Evolutionary conservation across 257 asterid genomes (phyloP).

Genomic region (Leonotis leonurus): DNA sequence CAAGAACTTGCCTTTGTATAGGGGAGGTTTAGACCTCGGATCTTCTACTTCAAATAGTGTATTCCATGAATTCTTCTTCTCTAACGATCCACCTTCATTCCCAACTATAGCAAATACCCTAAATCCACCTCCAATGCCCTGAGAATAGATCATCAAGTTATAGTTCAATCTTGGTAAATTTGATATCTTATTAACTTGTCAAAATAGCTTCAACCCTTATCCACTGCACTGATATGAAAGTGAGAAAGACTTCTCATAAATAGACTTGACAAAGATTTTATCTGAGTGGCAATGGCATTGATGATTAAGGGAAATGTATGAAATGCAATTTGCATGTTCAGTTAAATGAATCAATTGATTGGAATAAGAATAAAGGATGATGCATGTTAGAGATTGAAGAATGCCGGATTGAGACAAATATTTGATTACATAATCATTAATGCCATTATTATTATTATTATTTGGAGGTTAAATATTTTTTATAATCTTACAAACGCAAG

Average conservation of each 20-base stretch:
- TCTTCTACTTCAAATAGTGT: slow-evolving; percentile 78
- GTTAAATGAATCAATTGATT: neutral
- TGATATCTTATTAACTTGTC: neutral
- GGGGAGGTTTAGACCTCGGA: slow-evolving; percentile 79
- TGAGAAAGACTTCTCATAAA: too few relatives aligned
- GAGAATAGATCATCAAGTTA: neutral
- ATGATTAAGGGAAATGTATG: neutral
- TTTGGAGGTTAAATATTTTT: too few relatives aligned
- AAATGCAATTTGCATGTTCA: neutral
- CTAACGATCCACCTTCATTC: slow-evolving; percentile 47
- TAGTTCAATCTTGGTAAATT: neutral
- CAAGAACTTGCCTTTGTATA: slow-evolving; percentile 62
- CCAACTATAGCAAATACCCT: slow-evolving; percentile 68
- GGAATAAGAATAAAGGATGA: neutral
- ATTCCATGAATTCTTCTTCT: slow-evolving; percentile 58
- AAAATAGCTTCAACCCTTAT: neutral
- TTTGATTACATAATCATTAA: neutral
- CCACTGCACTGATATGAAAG: neutral
- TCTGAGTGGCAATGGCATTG: neutral
- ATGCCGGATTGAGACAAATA: neutral
- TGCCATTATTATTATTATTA: neutral
- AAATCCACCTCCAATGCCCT: slow-evolving; percentile 58
- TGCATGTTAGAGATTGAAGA: neutral
- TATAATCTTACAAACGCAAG: neutral
- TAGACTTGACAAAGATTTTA: neutral